Percentiles rank a stretch among this genome's conserved stretches.
Evolutionary conservation across 108 stramenopile species (phyloP).

Genomic region (Nitzschia palea): DNA sequence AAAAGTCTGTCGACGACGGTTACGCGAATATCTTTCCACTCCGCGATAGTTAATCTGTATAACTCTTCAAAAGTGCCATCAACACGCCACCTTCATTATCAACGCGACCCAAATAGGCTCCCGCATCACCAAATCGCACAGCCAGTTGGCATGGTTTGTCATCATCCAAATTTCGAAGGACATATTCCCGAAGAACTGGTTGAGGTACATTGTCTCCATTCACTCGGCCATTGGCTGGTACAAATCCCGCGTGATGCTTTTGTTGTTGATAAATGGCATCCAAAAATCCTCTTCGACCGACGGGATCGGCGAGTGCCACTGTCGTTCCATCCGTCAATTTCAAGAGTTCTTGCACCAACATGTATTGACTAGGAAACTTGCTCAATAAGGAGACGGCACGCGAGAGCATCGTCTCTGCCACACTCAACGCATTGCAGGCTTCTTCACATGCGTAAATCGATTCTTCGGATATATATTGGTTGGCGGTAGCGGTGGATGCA

Average conservation of each 20-base stretch:
- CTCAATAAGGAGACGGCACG: conserved; percentile 65
- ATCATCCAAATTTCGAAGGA: conserved; percentile 65
- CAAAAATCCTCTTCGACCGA: conserved; percentile 50
- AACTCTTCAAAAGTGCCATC: conserved; percentile 30
- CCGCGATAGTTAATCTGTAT: conserved; percentile 18
- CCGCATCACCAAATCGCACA: conserved; percentile 58
- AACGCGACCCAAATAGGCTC: conserved; percentile 14
- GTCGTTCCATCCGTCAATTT: conserved; percentile 47
- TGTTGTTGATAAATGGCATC: conserved; percentile 53
- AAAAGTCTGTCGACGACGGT: too few relatives aligned
- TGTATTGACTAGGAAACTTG: conserved; percentile 64
- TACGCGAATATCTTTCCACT: too few relatives aligned
- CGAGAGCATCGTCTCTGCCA: conserved; percentile 66
- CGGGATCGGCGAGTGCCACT: conserved; percentile 41
- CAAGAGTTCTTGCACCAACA: conserved; percentile 64
- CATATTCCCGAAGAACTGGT: conserved; percentile 74
- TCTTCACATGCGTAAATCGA: conserved; percentile 75
- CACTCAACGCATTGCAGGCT: conserved; percentile 68
- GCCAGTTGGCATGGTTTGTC: conserved; percentile 71
- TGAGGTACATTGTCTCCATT: conserved; percentile 21
- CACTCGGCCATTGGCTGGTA: not conserved
- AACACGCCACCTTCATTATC: conserved; percentile 32
- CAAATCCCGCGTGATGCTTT: conserved; percentile 24
- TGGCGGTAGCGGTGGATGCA: conserved; percentile 29
- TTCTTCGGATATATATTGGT: conserved; percentile 49